Evolutionary conservation across 257 asterid genomes (phyloP), one percentile per base, ranked within the genome.

Genomic region (Capsicum baccatum): DNA sequence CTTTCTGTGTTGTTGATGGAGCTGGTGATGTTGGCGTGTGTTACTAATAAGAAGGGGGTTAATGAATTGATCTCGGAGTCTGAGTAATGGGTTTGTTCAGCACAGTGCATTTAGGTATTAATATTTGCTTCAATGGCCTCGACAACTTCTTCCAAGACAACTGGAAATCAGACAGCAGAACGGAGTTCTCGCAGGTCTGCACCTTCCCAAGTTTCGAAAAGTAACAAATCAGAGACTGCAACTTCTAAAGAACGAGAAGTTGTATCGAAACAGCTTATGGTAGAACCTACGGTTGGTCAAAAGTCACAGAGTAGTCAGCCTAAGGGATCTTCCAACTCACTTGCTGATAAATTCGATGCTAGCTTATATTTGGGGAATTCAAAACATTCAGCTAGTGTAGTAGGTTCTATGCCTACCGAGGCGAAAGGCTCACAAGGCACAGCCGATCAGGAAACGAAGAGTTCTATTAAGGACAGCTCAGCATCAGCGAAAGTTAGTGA

Each of bases 401-500:
- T 82, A 74, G 79, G 66, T 79, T 11, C 17, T 10, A 26, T 42
- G 50, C 50, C 9, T 33, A 13, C 35, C 6, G 84, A 79, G 15
- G 19, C 33, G 67, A 80, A 44, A 48, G 84, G 60, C 39, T 50
- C 66, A 7, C 90, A 89, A 79, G 79, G 57, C 35, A 50, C 81
- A 81, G 85, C 58, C 17, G 86, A 86, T 83, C 91, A 67, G 47
- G 91, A 89, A 82, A 89, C 84, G 63, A 91, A 87, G 83, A 63
- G 83, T 80, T 87, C 83, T 59, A 83, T 88, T 48, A 92, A 93
- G 73, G 90, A 87, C 63, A 83, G 87, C 84, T 83, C 88, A 19
- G 89, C 88, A 15, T 89, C 95, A 83, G 86, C 86, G 5, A 91
- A 90, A 89, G 91, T 85, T 42, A 91, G 93, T 33, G 92, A 91